These are phyloP conservation scores for Parasarocladium wereldwijsianum DNA, from an alignment of 2,329 filamentous ascomycete genomes.

Conservation along the genomic window DNA sequence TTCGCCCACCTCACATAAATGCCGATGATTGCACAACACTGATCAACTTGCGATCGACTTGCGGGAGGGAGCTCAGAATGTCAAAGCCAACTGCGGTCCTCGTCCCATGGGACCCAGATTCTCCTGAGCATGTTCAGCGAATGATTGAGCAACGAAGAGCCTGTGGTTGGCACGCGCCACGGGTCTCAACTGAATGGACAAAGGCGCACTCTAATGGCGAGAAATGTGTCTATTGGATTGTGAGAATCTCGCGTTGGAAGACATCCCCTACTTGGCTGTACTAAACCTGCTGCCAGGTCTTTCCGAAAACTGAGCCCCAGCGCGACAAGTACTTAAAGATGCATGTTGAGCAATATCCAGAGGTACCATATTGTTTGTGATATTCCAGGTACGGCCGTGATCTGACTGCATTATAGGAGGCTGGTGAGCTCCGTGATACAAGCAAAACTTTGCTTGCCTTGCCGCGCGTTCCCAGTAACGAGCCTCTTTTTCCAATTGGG, in stretches of 20 bases:
- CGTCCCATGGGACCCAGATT: conserved; percentile 14
- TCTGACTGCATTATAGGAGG: conserved; percentile 7
- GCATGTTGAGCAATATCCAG: conserved; percentile 10
- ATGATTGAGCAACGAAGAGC: conserved; percentile 11
- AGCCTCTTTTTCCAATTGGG: conserved; percentile 14
- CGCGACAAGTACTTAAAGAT: conserved; percentile 8
- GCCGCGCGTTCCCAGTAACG: conserved; percentile 4
- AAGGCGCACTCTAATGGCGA: conserved; percentile 8
- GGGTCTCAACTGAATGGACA: conserved; percentile 9
- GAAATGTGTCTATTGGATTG: conserved; percentile 11
- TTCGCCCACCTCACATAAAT: too few species aligned
- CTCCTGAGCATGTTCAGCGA: conserved; percentile 9
- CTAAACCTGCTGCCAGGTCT: conserved; percentile 6
- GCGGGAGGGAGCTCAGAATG: too few species aligned
- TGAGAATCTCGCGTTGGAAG: conserved; percentile 4
- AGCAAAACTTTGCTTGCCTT: conserved; percentile 5
- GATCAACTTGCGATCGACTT: too few species aligned
- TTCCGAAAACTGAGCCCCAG: conserved; percentile 6
- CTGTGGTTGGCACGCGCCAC: conserved; percentile 12
- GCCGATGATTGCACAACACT: too few species aligned
- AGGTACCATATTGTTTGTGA: conserved; percentile 5
- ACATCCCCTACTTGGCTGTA: not conserved
- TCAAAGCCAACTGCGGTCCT: conserved; percentile 6
- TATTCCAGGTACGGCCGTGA: not conserved
- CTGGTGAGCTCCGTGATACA: conserved; percentile 8